Evolutionary conservation across 2,329 filamentous ascomycete species (phyloP), one percentile per base, ranked within the genome.

Genomic region (Verticillium longisporum): DNA sequence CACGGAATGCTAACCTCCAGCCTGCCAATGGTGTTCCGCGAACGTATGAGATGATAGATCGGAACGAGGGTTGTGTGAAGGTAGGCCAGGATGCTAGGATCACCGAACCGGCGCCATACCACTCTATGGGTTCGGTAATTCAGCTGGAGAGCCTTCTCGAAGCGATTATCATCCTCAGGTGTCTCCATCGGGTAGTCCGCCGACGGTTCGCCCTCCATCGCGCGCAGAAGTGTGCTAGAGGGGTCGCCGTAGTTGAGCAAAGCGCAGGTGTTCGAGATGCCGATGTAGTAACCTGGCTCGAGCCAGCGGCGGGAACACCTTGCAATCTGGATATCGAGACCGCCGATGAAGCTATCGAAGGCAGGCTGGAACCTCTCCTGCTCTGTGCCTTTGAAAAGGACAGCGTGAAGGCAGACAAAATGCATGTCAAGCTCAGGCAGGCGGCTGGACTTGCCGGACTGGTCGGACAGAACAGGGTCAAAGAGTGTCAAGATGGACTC

Each of bases 401-500:
- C 79, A 0, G 82, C 88, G 63, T 91, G 87, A 0, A 83, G 77
- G 5, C 82, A 84, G 14, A 91, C 84, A 61, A 87, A 90, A 0
- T 78, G 77, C 0, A 81, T 76, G 63, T 92, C 88, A 1, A 86
- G 74, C 1, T 77, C 65, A 3, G 70, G 68, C 0, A 80, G 66
- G 21, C 76, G 70, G 2, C 72, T 70, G 21, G 76, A 71, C n/a
- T 71, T 67, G 32, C 63, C 68, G 1, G 65, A 62, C n/a, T 71
- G 67, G 32, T 63, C 68, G 1, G 65, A 62, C 6, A 88, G 66
- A 0, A 87, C 73, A 0, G 85, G 85, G 3, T 87, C 83, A 58
- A 93, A 88, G 0, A 93, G 72, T 0, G 88, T 91, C 70, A 88
- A 78, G 41, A 93, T 86, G 0, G 83, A 90, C 57, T 91, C 88